Percentiles rank a stretch among this genome's conserved stretches.
Conservation (phyloP, 2,329 filamentous ascomycete genomes). For the Fusarium denticulatum region DNA sequence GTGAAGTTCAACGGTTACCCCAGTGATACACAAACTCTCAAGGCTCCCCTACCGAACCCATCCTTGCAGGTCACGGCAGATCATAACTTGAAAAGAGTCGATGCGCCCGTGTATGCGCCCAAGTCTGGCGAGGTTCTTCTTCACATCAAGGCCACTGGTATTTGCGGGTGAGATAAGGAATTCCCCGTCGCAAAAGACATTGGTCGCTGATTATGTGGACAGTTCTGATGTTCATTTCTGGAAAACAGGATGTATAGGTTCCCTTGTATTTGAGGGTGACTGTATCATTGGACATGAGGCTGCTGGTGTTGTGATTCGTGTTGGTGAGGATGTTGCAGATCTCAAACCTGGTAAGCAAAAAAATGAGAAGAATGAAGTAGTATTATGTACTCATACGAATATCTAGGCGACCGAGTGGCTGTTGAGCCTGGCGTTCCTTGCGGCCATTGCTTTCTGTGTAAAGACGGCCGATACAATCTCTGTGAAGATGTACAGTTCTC, state of each 20-base stretch:
- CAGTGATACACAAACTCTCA: conserved; percentile 22
- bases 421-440: conserved; percentile 75
- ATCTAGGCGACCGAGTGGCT: conserved; percentile 69
- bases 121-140: conserved; percentile 65
- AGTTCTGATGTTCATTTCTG: conserved; percentile 76
- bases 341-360: conserved; percentile 55
- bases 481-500: conserved; percentile 70
- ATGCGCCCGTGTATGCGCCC: conserved; percentile 66
- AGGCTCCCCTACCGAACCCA: conserved; percentile 46
- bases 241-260: conserved; percentile 71
- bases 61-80: conserved; percentile 63
- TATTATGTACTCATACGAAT: conserved; percentile 11
- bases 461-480: conserved; percentile 69
- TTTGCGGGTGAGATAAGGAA: conserved; percentile 63
- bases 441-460: conserved; percentile 66
- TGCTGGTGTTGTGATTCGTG: conserved; percentile 67
- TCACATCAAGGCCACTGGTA: conserved; percentile 70
- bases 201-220: not conserved
- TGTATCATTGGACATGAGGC: conserved; percentile 74
- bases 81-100: conserved; percentile 64
- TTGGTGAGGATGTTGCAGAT: conserved; percentile 63
- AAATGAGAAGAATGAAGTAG: too few species aligned
- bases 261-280: conserved; percentile 68
- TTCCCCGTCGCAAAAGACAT: not conserved
- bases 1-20: conserved; percentile 19